Conservation (phyloP, 495 filamentous ascomycete genomes). For the Aspergillus funiculosus region DNA sequence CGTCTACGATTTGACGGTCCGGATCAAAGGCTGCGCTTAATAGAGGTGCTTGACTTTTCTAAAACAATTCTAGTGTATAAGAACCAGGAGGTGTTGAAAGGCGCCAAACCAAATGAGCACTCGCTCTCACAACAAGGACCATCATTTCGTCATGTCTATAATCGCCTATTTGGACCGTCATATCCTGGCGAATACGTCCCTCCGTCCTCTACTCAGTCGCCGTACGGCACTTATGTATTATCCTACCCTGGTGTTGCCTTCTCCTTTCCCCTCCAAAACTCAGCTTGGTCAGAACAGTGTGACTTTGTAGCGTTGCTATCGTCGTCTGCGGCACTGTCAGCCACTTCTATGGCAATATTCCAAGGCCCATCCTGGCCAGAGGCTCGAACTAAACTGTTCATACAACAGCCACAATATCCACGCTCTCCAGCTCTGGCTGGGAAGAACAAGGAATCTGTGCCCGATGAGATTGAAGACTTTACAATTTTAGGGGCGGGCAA, state of each 20-base stretch:
- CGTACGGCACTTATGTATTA: constrained; percentile 68
- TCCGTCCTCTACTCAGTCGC: constrained; percentile 44
- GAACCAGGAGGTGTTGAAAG: constrained; percentile 73
- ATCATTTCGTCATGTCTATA: constrained; percentile 85
- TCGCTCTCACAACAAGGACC: constrained; percentile 54
- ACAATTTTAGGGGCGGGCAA: constrained; percentile 67
- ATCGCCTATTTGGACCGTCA: constrained; percentile 81
- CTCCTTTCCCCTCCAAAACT: constrained; percentile 71
- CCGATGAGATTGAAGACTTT: constrained; percentile 78
- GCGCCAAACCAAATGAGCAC: constrained; percentile 41
- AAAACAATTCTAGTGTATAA: constrained; percentile 79
- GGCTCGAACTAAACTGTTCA: constrained; percentile 68
- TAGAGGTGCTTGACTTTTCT: constrained; percentile 89
- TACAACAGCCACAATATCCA: constrained; percentile 61
- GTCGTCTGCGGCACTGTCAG: constrained; percentile 65
- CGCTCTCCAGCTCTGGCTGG: constrained; percentile 49
- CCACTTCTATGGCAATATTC: constrained; percentile 82
- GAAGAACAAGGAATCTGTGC: constrained; percentile 58
- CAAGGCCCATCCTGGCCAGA: constrained; percentile 84
- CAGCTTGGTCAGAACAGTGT: constrained; percentile 71
- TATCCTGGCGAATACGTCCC: constrained; percentile 87
- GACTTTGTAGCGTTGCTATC: constrained; percentile 84
- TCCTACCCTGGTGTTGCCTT: constrained; percentile 94
- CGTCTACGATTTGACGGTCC: constrained; percentile 89
- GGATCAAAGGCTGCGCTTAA: constrained; percentile 82